Conservation (phyloP, 2,329 filamentous ascomycete species). For the Talaromyces albobiverticillius region DNA sequence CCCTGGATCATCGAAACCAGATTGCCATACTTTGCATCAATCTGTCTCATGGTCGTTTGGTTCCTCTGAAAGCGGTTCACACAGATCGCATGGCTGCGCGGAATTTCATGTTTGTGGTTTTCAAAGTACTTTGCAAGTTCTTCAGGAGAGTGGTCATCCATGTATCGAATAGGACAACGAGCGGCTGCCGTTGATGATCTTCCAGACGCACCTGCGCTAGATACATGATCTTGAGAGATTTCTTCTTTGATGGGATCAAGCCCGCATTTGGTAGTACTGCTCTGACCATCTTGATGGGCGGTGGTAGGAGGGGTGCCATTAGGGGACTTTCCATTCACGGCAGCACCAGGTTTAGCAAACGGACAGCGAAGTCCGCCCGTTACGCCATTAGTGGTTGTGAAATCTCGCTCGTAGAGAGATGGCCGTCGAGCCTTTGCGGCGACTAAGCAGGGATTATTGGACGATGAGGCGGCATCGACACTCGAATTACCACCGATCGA, state of each 20-base stretch:
- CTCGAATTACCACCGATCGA: slow-evolving; percentile 23
- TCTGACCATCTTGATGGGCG: slow-evolving; percentile 26
- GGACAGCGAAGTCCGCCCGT: slow-evolving; percentile 79
- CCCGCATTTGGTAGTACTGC: slow-evolving; percentile 38
- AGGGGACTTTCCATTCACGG: slow-evolving; percentile 34
- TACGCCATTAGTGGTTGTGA: slow-evolving; percentile 73
- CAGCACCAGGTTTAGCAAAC: slow-evolving; percentile 58
- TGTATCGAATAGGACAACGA: slow-evolving; percentile 87
- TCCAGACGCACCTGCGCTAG: slow-evolving; percentile 36
- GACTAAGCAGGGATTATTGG: slow-evolving; percentile 38
- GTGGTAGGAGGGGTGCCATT: slow-evolving; percentile 27
- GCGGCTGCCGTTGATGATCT: slow-evolving; percentile 44
- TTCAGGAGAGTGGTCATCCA: slow-evolving; percentile 89
- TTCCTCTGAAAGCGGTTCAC: slow-evolving; percentile 77
- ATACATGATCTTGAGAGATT: slow-evolving; percentile 42
- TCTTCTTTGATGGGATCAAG: slow-evolving; percentile 57
- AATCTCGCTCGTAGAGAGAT: slow-evolving; percentile 78
- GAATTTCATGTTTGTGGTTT: slow-evolving; percentile 91
- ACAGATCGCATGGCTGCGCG: slow-evolving; percentile 89
- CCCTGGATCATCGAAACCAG: slow-evolving; percentile 93
- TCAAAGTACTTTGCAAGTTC: slow-evolving; percentile 93
- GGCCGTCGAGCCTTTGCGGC: slow-evolving; percentile 56
- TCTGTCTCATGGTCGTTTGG: slow-evolving; percentile 78
- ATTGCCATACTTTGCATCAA: slow-evolving; percentile 85
- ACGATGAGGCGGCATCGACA: no score